Evolutionary conservation across 805 yeast genomes (phyloP).

Genomic region (Wickerhamomyces subpelliculosus): DNA sequence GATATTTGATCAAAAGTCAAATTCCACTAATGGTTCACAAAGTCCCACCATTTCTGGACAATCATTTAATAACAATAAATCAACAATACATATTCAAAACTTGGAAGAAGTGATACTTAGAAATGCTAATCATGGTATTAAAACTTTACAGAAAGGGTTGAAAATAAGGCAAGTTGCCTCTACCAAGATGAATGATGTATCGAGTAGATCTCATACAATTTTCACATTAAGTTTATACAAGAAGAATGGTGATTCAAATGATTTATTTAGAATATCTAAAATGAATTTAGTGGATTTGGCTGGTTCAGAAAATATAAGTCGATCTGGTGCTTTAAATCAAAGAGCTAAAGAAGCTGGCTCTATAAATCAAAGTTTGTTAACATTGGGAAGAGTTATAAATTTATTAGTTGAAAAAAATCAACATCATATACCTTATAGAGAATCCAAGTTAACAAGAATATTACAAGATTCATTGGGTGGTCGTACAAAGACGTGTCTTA

Average conservation of each 20-base stretch:
- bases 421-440: conserved; percentile 78
- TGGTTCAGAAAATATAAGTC: conserved; percentile 84
- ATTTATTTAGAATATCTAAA: conserved; percentile 51
- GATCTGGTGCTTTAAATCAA: conserved; percentile 82
- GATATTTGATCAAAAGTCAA: conserved; percentile 38
- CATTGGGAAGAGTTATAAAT: conserved; percentile 86
- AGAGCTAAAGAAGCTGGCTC: conserved; percentile 93
- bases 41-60: conserved; percentile 1
- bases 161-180: conserved; percentile 58
- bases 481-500: conserved; percentile 75
- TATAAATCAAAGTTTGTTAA: conserved; percentile 79
- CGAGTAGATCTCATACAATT: conserved; percentile 74
- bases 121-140: conserved; percentile 49
- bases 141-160: conserved; percentile 49
- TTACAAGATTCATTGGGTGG: conserved; percentile 85
- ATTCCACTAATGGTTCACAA: background rate
- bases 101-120: conserved; percentile 54
- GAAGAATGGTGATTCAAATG: conserved; percentile 34
- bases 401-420: conserved; percentile 52
- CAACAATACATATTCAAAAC: conserved; percentile 50
- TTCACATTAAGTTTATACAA: conserved; percentile 57
- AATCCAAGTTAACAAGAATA: conserved; percentile 68
- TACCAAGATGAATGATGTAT: conserved; percentile 66
- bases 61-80: conserved; percentile 7
- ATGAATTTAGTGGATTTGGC: conserved; percentile 91